phyloP scores from a whole-genome alignment of 176 grass and related monocot species.

The Puccinellia tenuiflora region DNA sequence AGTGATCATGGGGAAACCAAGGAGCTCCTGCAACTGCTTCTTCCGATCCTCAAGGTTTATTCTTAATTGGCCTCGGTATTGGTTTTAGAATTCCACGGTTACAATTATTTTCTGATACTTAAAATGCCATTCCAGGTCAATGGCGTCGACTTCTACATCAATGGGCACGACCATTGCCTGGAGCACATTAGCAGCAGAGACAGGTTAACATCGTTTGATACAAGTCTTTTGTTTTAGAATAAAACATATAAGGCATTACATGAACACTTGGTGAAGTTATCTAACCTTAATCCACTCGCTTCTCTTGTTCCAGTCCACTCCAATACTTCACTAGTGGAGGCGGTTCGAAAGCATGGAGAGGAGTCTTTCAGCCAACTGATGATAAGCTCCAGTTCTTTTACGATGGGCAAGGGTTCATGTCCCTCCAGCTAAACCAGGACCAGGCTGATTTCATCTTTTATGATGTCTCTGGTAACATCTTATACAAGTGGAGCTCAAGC shows the following conservation, averaged over 20 bases:
- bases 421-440: slow-evolving; percentile 51
- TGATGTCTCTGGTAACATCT: slow-evolving; percentile 42
- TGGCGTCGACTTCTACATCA: slow-evolving; percentile 61
- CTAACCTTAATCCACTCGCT: slow-evolving; percentile 3
- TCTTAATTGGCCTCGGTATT: neutral
- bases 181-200: slow-evolving; percentile 89
- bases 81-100: neutral
- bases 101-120: neutral
- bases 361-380: slow-evolving; percentile 48
- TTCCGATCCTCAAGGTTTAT: slow-evolving; percentile 73
- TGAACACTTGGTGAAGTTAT: neutral
- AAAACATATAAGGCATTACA: neutral
- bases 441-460: slow-evolving; percentile 60
- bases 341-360: slow-evolving; percentile 83
- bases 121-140: slow-evolving; percentile 25
- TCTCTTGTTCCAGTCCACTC: slow-evolving; percentile 44
- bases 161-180: slow-evolving; percentile 93
- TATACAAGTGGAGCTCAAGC: slow-evolving; percentile 49
- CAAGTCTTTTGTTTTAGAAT: neutral
- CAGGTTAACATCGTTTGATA: slow-evolving; percentile 34
- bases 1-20: slow-evolving; percentile 81
- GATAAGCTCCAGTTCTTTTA: slow-evolving; percentile 82
- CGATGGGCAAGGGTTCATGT: slow-evolving; percentile 89
- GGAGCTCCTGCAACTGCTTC: slow-evolving; percentile 64
- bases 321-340: slow-evolving; percentile 91